Evolutionary conservation across 2,329 filamentous ascomycete species (phyloP).

Genomic region (Cadophora malorum): DNA sequence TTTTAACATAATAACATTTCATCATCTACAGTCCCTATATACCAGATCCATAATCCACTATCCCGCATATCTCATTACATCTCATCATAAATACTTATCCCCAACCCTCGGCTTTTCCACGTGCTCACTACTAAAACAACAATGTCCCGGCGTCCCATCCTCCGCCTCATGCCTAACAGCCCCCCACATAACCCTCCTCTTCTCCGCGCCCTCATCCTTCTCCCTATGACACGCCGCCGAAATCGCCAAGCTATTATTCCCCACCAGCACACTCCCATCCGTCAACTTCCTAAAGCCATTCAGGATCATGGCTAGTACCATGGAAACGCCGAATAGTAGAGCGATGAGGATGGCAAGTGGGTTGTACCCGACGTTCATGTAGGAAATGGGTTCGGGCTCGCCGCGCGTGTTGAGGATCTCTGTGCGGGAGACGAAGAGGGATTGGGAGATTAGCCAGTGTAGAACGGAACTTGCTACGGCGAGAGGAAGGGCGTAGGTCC

Average conservation of each 20-base stretch:
- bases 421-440: constrained; percentile 52
- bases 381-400: constrained; percentile 15
- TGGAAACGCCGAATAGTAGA: constrained; percentile 24
- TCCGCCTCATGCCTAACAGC: constrained; percentile 26
- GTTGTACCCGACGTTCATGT: constrained; percentile 36
- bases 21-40: not conserved
- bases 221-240: constrained; percentile 33
- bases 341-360: constrained; percentile 37
- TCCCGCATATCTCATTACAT: not conserved
- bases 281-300: constrained; percentile 30
- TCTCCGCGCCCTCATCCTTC: constrained; percentile 27
- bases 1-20: not conserved
- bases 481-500: constrained; percentile 52
- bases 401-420: constrained; percentile 27
- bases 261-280: constrained; percentile 30
- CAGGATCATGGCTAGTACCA: constrained; percentile 33
- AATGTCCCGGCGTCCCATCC: constrained; percentile 32
- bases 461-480: constrained; percentile 47
- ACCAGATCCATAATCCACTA: not conserved
- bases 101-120: constrained; percentile 27
- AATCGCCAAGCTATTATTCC: constrained; percentile 38
- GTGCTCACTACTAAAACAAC: constrained; percentile 31
- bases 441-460: constrained; percentile 58
- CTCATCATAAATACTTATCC: constrained; percentile 31
- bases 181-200: constrained; percentile 30